These are phyloP conservation scores for Solanum boliviense DNA, from an alignment of 257 asterid species.

Conservation along the genomic window DNA sequence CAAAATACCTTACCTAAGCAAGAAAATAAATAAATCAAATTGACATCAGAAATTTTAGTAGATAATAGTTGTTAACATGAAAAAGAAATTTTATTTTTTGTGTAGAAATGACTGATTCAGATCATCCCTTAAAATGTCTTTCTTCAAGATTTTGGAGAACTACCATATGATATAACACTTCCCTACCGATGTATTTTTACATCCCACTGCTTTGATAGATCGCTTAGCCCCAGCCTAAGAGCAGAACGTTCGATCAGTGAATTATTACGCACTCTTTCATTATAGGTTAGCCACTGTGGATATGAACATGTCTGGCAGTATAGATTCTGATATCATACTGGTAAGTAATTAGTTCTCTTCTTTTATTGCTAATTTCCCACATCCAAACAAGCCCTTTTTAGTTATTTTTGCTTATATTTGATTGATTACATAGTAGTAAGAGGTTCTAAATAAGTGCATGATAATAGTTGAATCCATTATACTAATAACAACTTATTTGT, in stretches of 20 bases:
- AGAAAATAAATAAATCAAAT: not conserved
- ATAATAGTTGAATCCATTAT: not conserved
- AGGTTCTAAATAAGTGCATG: not conserved
- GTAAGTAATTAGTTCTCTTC: not conserved
- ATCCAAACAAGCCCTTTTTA: not conserved
- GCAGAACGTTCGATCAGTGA: not conserved
- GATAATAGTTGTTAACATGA: not conserved
- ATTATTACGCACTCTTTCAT: not conserved
- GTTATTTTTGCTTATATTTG: not conserved
- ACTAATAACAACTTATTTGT: not conserved
- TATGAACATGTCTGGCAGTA: not conserved
- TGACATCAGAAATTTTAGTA: not conserved
- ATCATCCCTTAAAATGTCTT: not conserved
- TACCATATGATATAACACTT: not conserved
- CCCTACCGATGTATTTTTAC: not conserved
- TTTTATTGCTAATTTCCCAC: not conserved
- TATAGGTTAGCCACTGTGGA: not conserved
- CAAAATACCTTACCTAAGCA: not conserved
- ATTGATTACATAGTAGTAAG: not conserved
- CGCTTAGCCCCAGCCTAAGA: not conserved
- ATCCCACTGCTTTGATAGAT: not conserved
- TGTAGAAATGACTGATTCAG: constrained; percentile 23
- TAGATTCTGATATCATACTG: not conserved
- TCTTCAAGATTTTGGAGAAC: not conserved
- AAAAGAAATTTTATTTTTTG: not conserved